Conservation (phyloP, 2,329 filamentous ascomycete species). For the Sporothrix curviconia region DNA sequence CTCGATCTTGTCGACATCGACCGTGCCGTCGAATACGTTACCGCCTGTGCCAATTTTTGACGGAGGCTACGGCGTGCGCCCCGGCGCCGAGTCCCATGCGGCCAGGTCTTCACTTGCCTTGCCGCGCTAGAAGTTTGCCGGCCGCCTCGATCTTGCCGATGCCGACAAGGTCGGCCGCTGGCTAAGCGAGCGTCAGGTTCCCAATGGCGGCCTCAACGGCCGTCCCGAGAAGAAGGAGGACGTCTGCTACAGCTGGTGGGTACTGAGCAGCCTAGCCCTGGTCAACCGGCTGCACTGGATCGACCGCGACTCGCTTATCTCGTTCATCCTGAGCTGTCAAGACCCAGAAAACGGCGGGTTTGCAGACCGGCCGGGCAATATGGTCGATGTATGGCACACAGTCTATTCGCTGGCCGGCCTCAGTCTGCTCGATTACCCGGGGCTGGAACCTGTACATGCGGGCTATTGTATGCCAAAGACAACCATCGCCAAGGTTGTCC, state of each 20-base stretch:
- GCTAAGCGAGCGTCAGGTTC: slow-evolving; percentile 87
- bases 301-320: slow-evolving; percentile 68
- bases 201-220: slow-evolving; percentile 84
- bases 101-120: slow-evolving; percentile 92
- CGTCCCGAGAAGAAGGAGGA: slow-evolving; percentile 93
- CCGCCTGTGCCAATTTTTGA: slow-evolving; percentile 87
- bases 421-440: slow-evolving; percentile 72
- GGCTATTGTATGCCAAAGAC: slow-evolving; percentile 77
- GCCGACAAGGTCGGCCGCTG: slow-evolving; percentile 76
- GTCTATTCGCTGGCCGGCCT: slow-evolving; percentile 82
- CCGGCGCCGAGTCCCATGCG: slow-evolving; percentile 92
- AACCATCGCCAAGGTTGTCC: slow-evolving; percentile 55
- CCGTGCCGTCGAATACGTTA: slow-evolving; percentile 72
- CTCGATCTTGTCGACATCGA: slow-evolving; percentile 69
- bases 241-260: slow-evolving; percentile 99
- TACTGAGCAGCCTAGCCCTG: slow-evolving; percentile 84
- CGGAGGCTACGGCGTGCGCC: slow-evolving; percentile 83
- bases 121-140: slow-evolving; percentile 79
- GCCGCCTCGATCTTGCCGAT: slow-evolving; percentile 73
- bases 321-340: slow-evolving; percentile 83
- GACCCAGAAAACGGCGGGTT: slow-evolving; percentile 79
- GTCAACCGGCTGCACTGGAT: slow-evolving; percentile 89
- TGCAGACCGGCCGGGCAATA: slow-evolving; percentile 82
- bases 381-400: slow-evolving; percentile 97
- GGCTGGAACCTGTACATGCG: slow-evolving; percentile 74